Percentiles rank a stretch among this genome's conserved stretches.
phyloP scores from a whole-genome alignment of 108 stramenopile species.

The Epipyxis sp. region DNA sequence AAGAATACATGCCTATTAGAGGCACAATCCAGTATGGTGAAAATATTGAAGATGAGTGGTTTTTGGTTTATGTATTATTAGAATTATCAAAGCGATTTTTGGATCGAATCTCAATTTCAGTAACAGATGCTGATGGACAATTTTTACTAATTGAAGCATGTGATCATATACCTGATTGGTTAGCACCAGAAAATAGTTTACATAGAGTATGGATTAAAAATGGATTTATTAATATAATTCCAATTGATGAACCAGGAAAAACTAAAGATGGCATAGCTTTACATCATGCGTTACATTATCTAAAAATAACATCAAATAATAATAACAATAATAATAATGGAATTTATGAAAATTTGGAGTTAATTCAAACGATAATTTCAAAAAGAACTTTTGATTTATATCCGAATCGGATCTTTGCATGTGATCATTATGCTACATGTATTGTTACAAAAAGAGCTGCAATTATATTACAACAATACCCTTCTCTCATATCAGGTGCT shows the following conservation, averaged over 20 bases:
- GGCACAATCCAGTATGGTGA: background rate
- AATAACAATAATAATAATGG: no score
- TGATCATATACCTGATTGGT: background rate
- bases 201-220: slow-evolving; percentile 4
- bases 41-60: slow-evolving; percentile 23
- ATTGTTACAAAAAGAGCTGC: background rate
- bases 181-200: background rate
- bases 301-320: no score
- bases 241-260: background rate
- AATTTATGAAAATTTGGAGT: no score
- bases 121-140: background rate
- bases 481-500: background rate
- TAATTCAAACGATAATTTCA: background rate
- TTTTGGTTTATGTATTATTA: background rate
- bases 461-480: background rate
- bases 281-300: background rate
- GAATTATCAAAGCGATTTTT: background rate
- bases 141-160: slow-evolving; percentile 13
- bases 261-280: background rate
- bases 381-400: background rate
- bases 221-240: background rate
- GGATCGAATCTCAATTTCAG: background rate
- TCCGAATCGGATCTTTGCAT: background rate
- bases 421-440: background rate
- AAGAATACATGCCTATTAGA: no score